Percentiles rank a stretch among this genome's conserved stretches.
Evolutionary conservation across 257 asterid genomes (phyloP).

Genomic region (Agastache rugosa): DNA sequence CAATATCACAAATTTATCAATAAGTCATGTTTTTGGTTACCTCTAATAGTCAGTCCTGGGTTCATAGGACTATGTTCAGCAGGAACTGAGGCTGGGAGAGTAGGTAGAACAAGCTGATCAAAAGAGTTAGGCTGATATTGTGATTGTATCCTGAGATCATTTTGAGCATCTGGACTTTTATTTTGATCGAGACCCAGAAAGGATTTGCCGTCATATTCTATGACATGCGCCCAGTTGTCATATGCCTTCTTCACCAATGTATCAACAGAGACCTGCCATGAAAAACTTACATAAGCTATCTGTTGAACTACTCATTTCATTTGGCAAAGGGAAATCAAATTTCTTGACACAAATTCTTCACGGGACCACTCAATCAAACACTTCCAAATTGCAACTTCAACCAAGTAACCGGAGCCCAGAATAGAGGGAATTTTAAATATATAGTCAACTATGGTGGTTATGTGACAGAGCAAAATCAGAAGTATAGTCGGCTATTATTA

Average conservation of each 20-base stretch:
- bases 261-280: constrained; percentile 76
- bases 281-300: constrained; percentile 26
- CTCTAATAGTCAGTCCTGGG: constrained; percentile 66
- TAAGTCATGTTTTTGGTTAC: constrained; percentile 46
- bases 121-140: constrained; percentile 59
- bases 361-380: background rate
- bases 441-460: background rate
- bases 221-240: constrained; percentile 86
- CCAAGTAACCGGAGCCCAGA: background rate
- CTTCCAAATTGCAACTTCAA: background rate
- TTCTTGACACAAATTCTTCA: background rate
- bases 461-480: constrained; percentile 17
- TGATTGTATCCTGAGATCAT: constrained; percentile 48
- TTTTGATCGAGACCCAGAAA: constrained; percentile 63
- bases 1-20: constrained; percentile 3
- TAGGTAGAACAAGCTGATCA: constrained; percentile 60
- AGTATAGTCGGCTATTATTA: background rate
- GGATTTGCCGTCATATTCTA: constrained; percentile 91
- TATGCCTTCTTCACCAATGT: constrained; percentile 89
- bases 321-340: background rate
- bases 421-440: background rate
- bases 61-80: constrained; percentile 56
- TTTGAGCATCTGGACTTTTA: constrained; percentile 48
- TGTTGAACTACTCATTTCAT: background rate
- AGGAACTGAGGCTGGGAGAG: constrained; percentile 65